These are phyloP conservation scores for Zoysia japonica DNA, from an alignment of 176 grass and related monocot genomes.

Conservation along the genomic window DNA sequence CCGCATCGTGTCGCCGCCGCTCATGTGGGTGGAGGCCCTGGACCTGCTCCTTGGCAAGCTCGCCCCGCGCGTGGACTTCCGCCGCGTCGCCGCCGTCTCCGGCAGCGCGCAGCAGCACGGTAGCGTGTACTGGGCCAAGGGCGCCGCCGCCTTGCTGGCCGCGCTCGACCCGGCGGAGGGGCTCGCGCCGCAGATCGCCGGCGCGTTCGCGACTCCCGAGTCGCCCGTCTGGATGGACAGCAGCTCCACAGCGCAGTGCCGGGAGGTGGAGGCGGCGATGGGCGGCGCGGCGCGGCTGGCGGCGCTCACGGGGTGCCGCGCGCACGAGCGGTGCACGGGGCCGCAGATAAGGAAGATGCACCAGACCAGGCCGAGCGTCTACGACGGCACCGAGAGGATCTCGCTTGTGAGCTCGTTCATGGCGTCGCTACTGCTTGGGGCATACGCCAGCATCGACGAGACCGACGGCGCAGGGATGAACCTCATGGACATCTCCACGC, in stretches of 20 bases:
- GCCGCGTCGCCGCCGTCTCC: constrained; percentile 57
- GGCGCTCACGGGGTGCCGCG: constrained; percentile 69
- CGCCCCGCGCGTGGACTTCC: constrained; percentile 37
- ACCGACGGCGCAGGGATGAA: constrained; percentile 94
- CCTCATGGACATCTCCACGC: constrained; percentile 75
- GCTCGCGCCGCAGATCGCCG: constrained; percentile 44
- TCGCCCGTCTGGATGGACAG: constrained; percentile 86
- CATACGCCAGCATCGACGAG: constrained; percentile 80
- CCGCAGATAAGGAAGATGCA: constrained; percentile 74
- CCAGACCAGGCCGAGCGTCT: constrained; percentile 44
- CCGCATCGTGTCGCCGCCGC: constrained; percentile 71
- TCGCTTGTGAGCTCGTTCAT: constrained; percentile 90
- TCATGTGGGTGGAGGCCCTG: constrained; percentile 85
- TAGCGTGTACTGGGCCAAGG: constrained; percentile 64
- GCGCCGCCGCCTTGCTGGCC: constrained; percentile 22
- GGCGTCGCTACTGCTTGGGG: constrained; percentile 71
- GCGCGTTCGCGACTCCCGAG: constrained; percentile 41
- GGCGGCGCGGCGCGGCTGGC: constrained; percentile 52
- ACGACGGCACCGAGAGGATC: constrained; percentile 69
- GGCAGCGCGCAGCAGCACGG: constrained; percentile 75
- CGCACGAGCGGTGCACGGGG: constrained; percentile 78
- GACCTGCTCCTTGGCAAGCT: constrained; percentile 57
- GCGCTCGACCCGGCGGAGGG: constrained; percentile 39
- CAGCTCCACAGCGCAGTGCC: constrained; percentile 59
- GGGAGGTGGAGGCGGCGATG: constrained; percentile 66